Evolutionary conservation across 1,284 basidiomycete genomes (phyloP).

Genomic region (Pseudozyma thailandica): DNA sequence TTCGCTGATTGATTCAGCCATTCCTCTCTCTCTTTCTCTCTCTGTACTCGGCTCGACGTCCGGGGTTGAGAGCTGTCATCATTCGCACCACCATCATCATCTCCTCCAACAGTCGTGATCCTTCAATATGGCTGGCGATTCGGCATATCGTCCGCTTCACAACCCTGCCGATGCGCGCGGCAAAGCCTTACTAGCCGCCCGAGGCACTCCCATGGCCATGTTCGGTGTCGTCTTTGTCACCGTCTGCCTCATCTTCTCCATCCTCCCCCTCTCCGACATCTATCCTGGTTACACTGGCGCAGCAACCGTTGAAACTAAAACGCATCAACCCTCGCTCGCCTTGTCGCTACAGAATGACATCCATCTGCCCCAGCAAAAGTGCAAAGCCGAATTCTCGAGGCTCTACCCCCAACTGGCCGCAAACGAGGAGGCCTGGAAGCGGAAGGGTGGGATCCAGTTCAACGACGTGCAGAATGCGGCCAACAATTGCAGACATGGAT

Average conservation of each 20-base stretch:
- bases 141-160: not conserved
- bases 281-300: constrained; percentile 13
- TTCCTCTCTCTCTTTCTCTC: too few species aligned
- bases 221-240: constrained; percentile 32
- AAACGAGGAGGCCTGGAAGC: constrained; percentile 29
- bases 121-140: not conserved
- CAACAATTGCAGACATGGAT: constrained; percentile 29
- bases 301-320: not conserved
- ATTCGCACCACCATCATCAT: too few species aligned
- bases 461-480: constrained; percentile 31
- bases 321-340: constrained; percentile 7
- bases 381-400: constrained; percentile 41
- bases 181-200: constrained; percentile 3
- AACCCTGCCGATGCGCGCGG: too few species aligned
- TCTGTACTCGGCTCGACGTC: too few species aligned
- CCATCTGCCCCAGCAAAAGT: constrained; percentile 15
- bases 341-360: constrained; percentile 11
- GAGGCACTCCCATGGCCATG: constrained; percentile 28
- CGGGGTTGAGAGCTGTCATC: too few species aligned
- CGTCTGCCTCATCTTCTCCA: constrained; percentile 29
- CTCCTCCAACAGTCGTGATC: too few species aligned
- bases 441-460: constrained; percentile 36
- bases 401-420: constrained; percentile 48
- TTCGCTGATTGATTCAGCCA: too few species aligned
- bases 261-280: constrained; percentile 26